Conservation (phyloP, 306 rosid species). For the Vigna trinervia region DNA sequence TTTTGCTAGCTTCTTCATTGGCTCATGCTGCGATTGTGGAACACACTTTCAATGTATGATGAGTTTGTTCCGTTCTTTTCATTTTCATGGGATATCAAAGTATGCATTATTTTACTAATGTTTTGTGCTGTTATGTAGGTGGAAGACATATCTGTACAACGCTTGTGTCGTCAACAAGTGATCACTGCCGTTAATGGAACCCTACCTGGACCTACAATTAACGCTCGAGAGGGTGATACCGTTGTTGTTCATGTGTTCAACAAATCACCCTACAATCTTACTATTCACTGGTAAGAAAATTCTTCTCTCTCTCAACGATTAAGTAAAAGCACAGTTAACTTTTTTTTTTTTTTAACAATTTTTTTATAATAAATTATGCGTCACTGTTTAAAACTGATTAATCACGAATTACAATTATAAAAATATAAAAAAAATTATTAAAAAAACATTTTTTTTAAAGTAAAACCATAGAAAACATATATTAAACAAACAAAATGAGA, state of each 20-base stretch:
- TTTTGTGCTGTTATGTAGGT: conserved; percentile 25
- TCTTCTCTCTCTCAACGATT: not conserved
- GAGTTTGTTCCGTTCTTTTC: not conserved
- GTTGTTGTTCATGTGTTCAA: conserved; percentile 42
- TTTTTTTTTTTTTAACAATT: too few species aligned
- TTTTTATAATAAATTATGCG: too few species aligned
- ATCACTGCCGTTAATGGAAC: conserved; percentile 46
- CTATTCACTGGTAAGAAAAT: conserved; percentile 45
- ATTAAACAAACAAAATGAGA: not conserved
- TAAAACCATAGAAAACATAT: too few species aligned
- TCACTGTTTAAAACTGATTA: too few species aligned
- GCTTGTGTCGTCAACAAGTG: conserved; percentile 44
- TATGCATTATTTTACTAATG: not conserved
- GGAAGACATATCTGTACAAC: conserved; percentile 20
- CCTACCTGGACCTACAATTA: conserved; percentile 49
- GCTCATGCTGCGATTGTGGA: conserved; percentile 45
- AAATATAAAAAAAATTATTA: too few species aligned
- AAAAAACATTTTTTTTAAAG: too few species aligned
- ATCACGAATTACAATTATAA: too few species aligned
- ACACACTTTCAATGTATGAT: conserved; percentile 47
- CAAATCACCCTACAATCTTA: conserved; percentile 49
- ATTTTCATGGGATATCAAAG: not conserved
- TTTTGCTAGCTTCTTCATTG: conserved; percentile 38
- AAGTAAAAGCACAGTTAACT: too few species aligned
- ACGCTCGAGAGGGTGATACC: conserved; percentile 51